Evolutionary conservation across 23 red algal genomes (phyloP).

Genomic region (Gracilariopsis chorda): DNA sequence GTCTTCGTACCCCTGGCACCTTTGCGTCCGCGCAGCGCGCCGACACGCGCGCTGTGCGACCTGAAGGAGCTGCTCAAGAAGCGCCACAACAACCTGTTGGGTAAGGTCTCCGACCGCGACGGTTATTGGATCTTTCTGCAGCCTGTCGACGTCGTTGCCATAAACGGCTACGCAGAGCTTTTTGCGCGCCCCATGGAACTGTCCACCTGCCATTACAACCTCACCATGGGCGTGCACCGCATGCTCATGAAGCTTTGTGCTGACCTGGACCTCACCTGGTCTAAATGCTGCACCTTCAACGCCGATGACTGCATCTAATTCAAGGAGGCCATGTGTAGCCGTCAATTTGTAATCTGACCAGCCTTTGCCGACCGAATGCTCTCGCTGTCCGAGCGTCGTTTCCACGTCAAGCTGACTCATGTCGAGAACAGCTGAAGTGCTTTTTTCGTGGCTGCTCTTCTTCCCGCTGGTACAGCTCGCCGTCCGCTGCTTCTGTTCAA

Average conservation of each 20-base stretch:
- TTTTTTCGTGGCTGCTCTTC: too few relatives aligned
- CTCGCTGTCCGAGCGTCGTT: too few relatives aligned
- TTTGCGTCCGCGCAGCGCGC: slow-evolving; percentile 33
- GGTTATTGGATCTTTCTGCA: slow-evolving; percentile 71
- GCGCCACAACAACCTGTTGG: slow-evolving; percentile 32
- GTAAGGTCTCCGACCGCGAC: slow-evolving; percentile 73
- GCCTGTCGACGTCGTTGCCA: slow-evolving; percentile 74
- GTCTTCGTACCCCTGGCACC: slow-evolving; percentile 29
- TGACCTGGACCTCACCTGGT: slow-evolving; percentile 91
- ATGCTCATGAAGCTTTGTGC: slow-evolving; percentile 55
- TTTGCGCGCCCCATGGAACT: slow-evolving; percentile 88
- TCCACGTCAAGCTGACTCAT: too few relatives aligned
- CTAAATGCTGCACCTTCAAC: slow-evolving; percentile 90
- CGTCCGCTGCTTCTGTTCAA: too few relatives aligned
- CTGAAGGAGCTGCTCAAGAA: slow-evolving; percentile 49
- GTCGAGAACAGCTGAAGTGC: too few relatives aligned
- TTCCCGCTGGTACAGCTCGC: too few relatives aligned
- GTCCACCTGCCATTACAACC: slow-evolving; percentile 73
- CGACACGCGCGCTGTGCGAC: slow-evolving; percentile 16
- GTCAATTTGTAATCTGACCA: too few relatives aligned
- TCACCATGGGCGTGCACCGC: slow-evolving; percentile 70
- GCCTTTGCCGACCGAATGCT: too few relatives aligned
- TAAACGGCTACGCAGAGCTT: slow-evolving; percentile 69
- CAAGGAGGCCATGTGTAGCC: slow-evolving; percentile 64
- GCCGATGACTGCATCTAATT: slow-evolving; percentile 69